Base-by-base conservation (phyloP, 2,329 filamentous ascomycete genomes). In the Arthrobotrys entomopaga region DNA sequence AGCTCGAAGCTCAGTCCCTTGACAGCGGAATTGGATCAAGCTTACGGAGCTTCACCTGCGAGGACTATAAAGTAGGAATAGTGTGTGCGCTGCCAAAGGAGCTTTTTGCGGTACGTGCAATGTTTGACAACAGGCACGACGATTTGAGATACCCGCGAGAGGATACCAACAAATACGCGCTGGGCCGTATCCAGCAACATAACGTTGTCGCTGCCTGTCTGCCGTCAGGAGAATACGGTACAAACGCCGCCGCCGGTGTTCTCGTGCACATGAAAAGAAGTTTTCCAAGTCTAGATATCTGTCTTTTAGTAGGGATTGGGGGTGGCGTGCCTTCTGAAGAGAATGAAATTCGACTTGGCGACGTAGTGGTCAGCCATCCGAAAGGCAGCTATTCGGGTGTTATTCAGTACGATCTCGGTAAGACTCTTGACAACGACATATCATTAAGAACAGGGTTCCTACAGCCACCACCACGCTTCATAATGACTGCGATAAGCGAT, bases 381-480 rank as follows among this genome's bases (percentile, higher is more conserved):
- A 71, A 13, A 19, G 52, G n/a, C 4, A 16, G 7, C n/a, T 16
- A 65, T 16, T 20, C 52, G 15, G 66, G 66, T 6, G 66, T 71
- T n/a, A 71, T 71, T n/a, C 59, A 71, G 19, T 65, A 71, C 15
- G 66, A 71, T 26, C n/a, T 59, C 8, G 66, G 59, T 7, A 59
- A 71, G 46, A 34, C 19, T 46, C 58, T 71, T 10, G 43, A 54
- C 1, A 34, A 24, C 7, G 43, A 29, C 15, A 22, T 13, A 15
- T 63, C 54, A 34, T 13, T 34, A 11, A 16, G 42, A 46, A 64
- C 43, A 0, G 66, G 66, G 15, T 59, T n/a, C 34, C 24, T 65
- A 6, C 53, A 53, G 16, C 43, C 13, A 46, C 66, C 53, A 19
- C 66, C 66, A 8, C 40, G n/a, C 13, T 65, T 60, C 10, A 48